phyloP scores from a whole-genome alignment of 345 rosid species.

The Erucastrum elatum region DNA sequence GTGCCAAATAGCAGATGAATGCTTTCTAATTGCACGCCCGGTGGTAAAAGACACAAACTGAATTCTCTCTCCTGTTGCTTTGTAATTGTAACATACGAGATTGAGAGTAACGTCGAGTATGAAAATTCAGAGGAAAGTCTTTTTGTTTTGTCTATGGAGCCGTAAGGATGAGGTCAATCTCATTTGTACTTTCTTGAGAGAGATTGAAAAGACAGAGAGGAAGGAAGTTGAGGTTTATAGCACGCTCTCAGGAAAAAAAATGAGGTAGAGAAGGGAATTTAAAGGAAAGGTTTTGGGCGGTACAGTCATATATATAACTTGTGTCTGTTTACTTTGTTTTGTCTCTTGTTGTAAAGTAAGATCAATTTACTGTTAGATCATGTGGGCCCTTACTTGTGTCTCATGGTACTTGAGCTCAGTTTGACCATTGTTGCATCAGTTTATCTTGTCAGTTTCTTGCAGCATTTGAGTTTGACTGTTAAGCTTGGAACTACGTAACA shows the following conservation, averaged over 20 bases:
- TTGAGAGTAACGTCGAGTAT: slow-evolving; percentile 28
- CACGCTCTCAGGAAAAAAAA: slow-evolving; percentile 39
- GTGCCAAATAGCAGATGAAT: too few relatives aligned
- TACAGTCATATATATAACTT: slow-evolving; percentile 16
- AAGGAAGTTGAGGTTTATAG: slow-evolving; percentile 36
- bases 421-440: slow-evolving; percentile 38
- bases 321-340: slow-evolving; percentile 32
- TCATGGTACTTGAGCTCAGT: slow-evolving; percentile 34
- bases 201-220: slow-evolving; percentile 23
- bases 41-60: too few relatives aligned
- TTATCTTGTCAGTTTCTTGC: slow-evolving; percentile 29
- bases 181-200: slow-evolving; percentile 46
- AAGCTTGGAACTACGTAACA: slow-evolving; percentile 24
- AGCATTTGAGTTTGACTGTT: slow-evolving; percentile 44
- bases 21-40: too few relatives aligned
- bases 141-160: slow-evolving; percentile 48
- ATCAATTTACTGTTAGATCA: slow-evolving; percentile 20
- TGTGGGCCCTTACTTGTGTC: slow-evolving; percentile 61
- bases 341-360: slow-evolving; percentile 28
- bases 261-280: slow-evolving; percentile 55
- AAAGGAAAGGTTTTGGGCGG: slow-evolving; percentile 45
- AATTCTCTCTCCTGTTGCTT: too few relatives aligned
- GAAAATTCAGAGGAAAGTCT: slow-evolving; percentile 48
- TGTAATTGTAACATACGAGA: too few relatives aligned
- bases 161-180: slow-evolving; percentile 44